A percentile compares a stretch with the other conserved stretches of the same genome.
phyloP scores from a whole-genome alignment of 208 protist genomes.

The Acanthamoeba royreba region DNA sequence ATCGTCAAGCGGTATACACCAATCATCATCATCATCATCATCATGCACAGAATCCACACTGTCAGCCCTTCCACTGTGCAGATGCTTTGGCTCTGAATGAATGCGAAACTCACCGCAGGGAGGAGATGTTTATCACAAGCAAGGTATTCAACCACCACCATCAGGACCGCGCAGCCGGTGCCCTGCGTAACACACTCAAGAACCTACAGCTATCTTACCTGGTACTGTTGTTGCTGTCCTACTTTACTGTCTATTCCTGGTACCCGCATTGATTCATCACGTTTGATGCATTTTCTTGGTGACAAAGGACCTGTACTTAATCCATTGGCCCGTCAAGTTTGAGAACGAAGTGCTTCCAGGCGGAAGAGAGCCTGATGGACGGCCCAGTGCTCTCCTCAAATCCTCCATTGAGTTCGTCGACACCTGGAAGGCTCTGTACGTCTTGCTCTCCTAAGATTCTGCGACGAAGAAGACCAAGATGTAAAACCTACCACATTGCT shows the following conservation, averaged over 20 bases:
- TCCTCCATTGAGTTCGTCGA: background rate
- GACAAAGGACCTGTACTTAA: background rate
- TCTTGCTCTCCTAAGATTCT: background rate
- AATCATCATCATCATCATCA: too few species aligned
- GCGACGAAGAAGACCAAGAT: background rate
- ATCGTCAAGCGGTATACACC: background rate
- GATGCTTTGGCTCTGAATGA: background rate
- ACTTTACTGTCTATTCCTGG: too few species aligned
- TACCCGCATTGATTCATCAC: slow-evolving; percentile 35
- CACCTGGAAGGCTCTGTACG: background rate
- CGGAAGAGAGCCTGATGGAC: slow-evolving; percentile 70
- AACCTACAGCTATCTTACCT: slow-evolving; percentile 30
- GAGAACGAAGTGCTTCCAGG: slow-evolving; percentile 7
- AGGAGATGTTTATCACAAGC: slow-evolving; percentile 22
- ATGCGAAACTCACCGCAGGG: background rate
- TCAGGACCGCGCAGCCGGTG: background rate
- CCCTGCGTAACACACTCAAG: slow-evolving; percentile 1
- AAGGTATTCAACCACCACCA: slow-evolving; percentile 26
- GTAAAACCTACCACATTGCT: slow-evolving; percentile 2
- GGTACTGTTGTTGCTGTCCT: background rate
- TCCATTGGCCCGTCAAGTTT: slow-evolving; percentile 43
- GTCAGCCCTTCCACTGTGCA: background rate
- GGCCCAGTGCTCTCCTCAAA: background rate
- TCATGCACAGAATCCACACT: background rate
- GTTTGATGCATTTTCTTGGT: background rate